Percentiles rank a stretch among this genome's conserved stretches.
phyloP scores from a whole-genome alignment of 2,329 filamentous ascomycete genomes.

The Amesomyces nigricolor region DNA sequence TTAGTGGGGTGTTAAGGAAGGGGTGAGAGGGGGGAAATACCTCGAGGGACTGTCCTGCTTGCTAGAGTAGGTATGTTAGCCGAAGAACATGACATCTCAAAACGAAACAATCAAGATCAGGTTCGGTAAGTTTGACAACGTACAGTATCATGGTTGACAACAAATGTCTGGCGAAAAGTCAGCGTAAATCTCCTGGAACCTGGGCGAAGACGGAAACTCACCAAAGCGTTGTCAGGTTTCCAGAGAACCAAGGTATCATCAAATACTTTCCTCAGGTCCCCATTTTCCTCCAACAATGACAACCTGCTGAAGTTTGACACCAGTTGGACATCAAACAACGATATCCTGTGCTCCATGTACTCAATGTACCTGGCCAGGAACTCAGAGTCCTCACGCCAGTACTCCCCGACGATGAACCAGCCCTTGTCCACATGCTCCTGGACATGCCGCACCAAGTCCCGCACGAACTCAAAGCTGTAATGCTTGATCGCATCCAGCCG shows the following conservation, averaged over 20 bases:
- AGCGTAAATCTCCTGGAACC: background rate
- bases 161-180: slow-evolving; percentile 45
- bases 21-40: slow-evolving; percentile 24
- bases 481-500: slow-evolving; percentile 36
- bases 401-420: slow-evolving; percentile 65
- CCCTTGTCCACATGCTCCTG: slow-evolving; percentile 36
- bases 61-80: slow-evolving; percentile 31
- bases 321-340: slow-evolving; percentile 60
- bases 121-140: slow-evolving; percentile 7
- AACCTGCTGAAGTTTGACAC: slow-evolving; percentile 59
- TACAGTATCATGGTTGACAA: slow-evolving; percentile 62
- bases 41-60: slow-evolving; percentile 56
- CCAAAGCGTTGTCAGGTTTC: slow-evolving; percentile 52
- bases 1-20: background rate
- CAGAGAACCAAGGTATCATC: slow-evolving; percentile 49
- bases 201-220: slow-evolving; percentile 29
- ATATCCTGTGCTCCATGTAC: slow-evolving; percentile 49
- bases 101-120: background rate
- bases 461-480: slow-evolving; percentile 31
- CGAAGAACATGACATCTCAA: too few relatives aligned
- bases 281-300: slow-evolving; percentile 36
- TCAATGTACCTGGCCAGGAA: slow-evolving; percentile 54
- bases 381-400: slow-evolving; percentile 56
- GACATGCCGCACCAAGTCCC: slow-evolving; percentile 28
- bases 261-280: slow-evolving; percentile 50